Percentiles rank a stretch among this genome's conserved stretches.
Conservation (phyloP, 495 filamentous ascomycete genomes). For the Oidiodendron maius region DNA sequence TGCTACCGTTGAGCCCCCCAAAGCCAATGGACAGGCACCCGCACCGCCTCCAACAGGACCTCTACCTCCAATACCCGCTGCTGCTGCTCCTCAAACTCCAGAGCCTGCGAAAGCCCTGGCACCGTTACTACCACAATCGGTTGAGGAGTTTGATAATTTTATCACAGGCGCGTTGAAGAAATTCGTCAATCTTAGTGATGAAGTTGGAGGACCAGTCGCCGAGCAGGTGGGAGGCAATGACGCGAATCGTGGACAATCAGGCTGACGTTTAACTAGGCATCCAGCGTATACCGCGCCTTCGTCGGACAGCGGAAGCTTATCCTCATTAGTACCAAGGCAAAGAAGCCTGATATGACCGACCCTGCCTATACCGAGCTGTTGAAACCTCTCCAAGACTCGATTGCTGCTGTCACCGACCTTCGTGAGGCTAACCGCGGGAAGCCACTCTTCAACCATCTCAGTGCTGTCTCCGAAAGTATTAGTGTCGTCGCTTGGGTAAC, state of each 20-base stretch:
- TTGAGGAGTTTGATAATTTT: constrained; percentile 81
- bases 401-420: constrained; percentile 73
- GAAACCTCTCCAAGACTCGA: constrained; percentile 61
- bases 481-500: constrained; percentile 80
- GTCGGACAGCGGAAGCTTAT: constrained; percentile 81
- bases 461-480: constrained; percentile 84
- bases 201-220: constrained; percentile 69
- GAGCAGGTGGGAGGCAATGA: constrained; percentile 49
- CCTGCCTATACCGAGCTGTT: constrained; percentile 61
- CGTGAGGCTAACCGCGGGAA: constrained; percentile 70
- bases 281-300: constrained; percentile 40
- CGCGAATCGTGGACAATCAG: not conserved
- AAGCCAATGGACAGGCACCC: constrained; percentile 27
- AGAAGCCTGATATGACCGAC: constrained; percentile 74
- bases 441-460: constrained; percentile 69
- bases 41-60: constrained; percentile 29
- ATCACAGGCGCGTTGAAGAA: constrained; percentile 68
- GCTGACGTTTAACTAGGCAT: constrained; percentile 18
- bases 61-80: constrained; percentile 29
- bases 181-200: constrained; percentile 71
- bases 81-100: constrained; percentile 26
- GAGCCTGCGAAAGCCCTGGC: constrained; percentile 37
- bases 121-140: constrained; percentile 63
- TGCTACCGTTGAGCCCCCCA: constrained; percentile 52
- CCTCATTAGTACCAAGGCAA: constrained; percentile 81